These are phyloP conservation scores for Thelonectria discophora DNA, from an alignment of 2,329 filamentous ascomycete genomes.

Conservation along the genomic window DNA sequence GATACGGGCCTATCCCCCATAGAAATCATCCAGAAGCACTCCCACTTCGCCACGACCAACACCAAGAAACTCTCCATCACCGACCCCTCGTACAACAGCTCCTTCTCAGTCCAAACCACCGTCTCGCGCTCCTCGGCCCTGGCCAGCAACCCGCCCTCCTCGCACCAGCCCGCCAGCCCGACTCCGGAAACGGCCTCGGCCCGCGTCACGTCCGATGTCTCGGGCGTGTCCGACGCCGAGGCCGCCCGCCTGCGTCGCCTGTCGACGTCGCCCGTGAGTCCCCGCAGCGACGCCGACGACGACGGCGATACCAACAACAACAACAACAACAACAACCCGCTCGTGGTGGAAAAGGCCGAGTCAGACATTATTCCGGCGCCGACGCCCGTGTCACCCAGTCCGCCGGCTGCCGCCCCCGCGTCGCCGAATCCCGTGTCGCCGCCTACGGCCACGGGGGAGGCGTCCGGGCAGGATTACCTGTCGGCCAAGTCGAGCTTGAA, in stretches of 20 bases:
- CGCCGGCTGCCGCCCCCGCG: constrained; percentile 7
- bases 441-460: constrained; percentile 42
- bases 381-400: background rate
- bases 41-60: constrained; percentile 35
- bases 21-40: constrained; percentile 51
- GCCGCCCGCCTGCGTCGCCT: constrained; percentile 32
- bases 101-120: constrained; percentile 39
- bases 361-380: constrained; percentile 29
- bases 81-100: constrained; percentile 39
- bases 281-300: constrained; percentile 26
- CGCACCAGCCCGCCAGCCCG: constrained; percentile 18
- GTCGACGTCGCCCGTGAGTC: constrained; percentile 32
- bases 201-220: constrained; percentile 37
- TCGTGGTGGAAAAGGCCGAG: constrained; percentile 17
- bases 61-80: constrained; percentile 30
- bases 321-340: constrained; percentile 5
- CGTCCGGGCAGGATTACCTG: constrained; percentile 41
- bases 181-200: constrained; percentile 25
- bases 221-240: constrained; percentile 35
- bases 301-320: too few species aligned
- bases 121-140: constrained; percentile 42
- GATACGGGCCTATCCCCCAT: constrained; percentile 52
- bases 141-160: constrained; percentile 18
- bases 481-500: constrained; percentile 37
- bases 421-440: constrained; percentile 39